These are phyloP conservation scores for Kluyveromyces sp. DNA, from an alignment of 1,139 yeast genomes.

Conservation along the genomic window DNA sequence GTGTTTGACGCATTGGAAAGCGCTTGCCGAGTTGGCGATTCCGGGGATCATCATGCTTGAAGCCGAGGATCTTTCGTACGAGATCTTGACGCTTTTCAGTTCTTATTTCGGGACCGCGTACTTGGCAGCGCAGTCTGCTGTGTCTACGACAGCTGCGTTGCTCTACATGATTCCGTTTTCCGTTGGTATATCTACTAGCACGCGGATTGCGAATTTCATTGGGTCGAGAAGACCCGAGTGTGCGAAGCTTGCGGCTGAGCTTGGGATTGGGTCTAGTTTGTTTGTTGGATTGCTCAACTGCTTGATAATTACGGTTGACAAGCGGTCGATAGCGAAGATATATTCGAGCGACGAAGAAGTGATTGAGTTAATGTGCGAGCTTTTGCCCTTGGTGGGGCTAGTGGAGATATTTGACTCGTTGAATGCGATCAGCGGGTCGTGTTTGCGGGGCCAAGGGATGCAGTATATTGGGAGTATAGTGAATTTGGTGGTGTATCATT, in stretches of 20 bases:
- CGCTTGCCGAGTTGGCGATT: constrained; percentile 49
- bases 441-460: constrained; percentile 78
- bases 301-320: constrained; percentile 42
- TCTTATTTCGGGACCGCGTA: constrained; percentile 77
- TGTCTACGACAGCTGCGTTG: constrained; percentile 71
- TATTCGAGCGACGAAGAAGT: constrained; percentile 71
- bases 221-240: constrained; percentile 64
- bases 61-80: constrained; percentile 69
- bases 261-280: constrained; percentile 56
- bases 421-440: constrained; percentile 79
- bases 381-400: constrained; percentile 67
- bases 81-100: constrained; percentile 61
- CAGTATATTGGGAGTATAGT: constrained; percentile 78
- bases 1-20: constrained; percentile 54
- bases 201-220: constrained; percentile 79
- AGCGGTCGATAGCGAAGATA: constrained; percentile 50
- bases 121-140: constrained; percentile 83
- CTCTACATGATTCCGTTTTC: constrained; percentile 87
- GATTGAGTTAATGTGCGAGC: constrained; percentile 38
- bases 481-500: constrained; percentile 68
- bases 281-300: constrained; percentile 53
- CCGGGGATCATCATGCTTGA: constrained; percentile 72
- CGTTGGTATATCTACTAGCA: constrained; percentile 76
- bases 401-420: constrained; percentile 74
- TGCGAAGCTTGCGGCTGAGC: constrained; percentile 59